These are phyloP conservation scores for Passiflora organensis DNA, from an alignment of 345 rosid genomes.

Conservation along the genomic window DNA sequence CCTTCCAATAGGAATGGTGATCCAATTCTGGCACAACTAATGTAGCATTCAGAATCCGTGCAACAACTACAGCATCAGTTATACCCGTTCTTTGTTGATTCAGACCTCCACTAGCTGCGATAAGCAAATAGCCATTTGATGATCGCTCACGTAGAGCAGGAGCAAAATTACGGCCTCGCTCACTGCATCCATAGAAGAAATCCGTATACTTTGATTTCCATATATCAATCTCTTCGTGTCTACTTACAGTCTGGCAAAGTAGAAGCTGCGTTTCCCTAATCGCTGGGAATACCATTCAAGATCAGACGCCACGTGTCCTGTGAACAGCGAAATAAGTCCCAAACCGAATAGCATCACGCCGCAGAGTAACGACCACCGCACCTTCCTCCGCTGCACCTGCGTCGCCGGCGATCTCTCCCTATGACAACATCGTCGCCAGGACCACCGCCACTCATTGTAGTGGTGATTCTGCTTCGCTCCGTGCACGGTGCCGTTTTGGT, in stretches of 20 bases:
- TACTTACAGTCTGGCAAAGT: conserved; percentile 45
- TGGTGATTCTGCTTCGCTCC: conserved; percentile 12
- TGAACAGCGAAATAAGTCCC: conserved; percentile 87
- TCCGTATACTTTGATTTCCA: conserved; percentile 78
- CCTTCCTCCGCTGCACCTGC: conserved; percentile 14
- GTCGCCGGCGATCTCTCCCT: conserved; percentile 27
- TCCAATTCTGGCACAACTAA: conserved; percentile 92
- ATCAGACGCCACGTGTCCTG: conserved; percentile 91
- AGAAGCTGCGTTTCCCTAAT: conserved; percentile 48
- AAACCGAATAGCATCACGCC: conserved; percentile 81
- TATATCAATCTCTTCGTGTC: conserved; percentile 59
- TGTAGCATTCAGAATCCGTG: conserved; percentile 90
- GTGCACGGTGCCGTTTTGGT: conserved; percentile 34
- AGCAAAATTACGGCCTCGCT: conserved; percentile 56
- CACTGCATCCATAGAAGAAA: conserved; percentile 73
- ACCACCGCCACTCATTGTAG: conserved; percentile 8
- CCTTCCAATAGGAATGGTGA: conserved; percentile 96
- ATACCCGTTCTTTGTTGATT: conserved; percentile 99
- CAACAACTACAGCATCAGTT: conserved; percentile 91
- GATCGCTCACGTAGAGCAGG: conserved; percentile 55
- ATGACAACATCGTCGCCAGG: conserved; percentile 19
- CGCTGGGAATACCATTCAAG: conserved; percentile 94
- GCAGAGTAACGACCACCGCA: conserved; percentile 48
- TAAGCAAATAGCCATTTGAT: conserved; percentile 93
- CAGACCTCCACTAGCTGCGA: conserved; percentile 96